Evolutionary conservation across 129 eudicot genomes (phyloP), one percentile per base, ranked within the genome.

Genomic region (Helichrysum umbraculigerum): DNA sequence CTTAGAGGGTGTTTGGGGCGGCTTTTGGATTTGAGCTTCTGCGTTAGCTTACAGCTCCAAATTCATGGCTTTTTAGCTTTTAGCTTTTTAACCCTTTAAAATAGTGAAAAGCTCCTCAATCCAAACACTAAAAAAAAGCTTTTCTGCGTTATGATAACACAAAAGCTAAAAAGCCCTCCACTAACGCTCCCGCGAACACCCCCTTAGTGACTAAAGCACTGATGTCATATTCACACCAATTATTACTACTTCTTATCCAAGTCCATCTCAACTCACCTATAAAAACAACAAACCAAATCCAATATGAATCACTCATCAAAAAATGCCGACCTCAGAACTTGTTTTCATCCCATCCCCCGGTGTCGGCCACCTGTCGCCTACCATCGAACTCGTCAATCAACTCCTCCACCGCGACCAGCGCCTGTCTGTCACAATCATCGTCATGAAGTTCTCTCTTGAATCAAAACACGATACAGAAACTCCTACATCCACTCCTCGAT

Each of bases 331-430:
- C 15, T 20, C 60, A 2, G 78, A 61, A 25, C 71, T 75, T 9
- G 83, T 82, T 25, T 82, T 77, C 28, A 61, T 82, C 52, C 86
- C 86, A 21, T 30, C 72, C 5, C 86, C 82, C 2, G 70, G 66
- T 0, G 54, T 37, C 39, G 83, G 86, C 16, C 83, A 83, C 77
- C 32, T 82, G 25, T 42, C 71, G 3, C 70, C 86, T 0, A 67
- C 70, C 10, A 41, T 30, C 32, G 79, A 82, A 82, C 70, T 83
- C 21, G 82, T 83, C 10, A 73, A 67, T n/a, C 75, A 50, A 29
- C 66, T 83, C 16, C 67, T 83, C 61, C 44, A 32, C 44, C 63
- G 80, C 3, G 82, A 83, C 33, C 59, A 44, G 7, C 74, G 80
- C 34, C 59, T 78, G 16, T 78, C 79, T 14, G 32, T 83, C 30